A percentile compares a stretch with the other conserved stretches of the same genome.
Conservation (phyloP, 805 yeast species). For the Nakazawaea anatomiae region DNA sequence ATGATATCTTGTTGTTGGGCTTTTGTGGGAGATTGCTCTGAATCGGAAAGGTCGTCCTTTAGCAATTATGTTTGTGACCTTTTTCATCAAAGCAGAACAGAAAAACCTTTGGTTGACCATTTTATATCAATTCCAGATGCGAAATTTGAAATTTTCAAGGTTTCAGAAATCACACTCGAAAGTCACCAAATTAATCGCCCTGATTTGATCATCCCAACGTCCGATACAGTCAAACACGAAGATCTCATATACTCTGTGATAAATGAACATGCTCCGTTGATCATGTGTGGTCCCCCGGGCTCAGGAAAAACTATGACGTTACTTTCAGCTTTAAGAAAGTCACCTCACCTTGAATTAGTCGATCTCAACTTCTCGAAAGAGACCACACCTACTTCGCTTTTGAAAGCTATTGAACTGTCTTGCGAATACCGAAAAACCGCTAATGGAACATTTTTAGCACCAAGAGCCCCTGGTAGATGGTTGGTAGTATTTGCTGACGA, state of each 20-base stretch:
- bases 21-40: conserved; percentile 50
- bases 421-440: conserved; percentile 54
- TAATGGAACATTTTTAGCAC: conserved; percentile 49
- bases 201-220: conserved; percentile 67
- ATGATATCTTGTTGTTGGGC: conserved; percentile 52
- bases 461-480: conserved; percentile 58
- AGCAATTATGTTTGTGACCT: conserved; percentile 17
- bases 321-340: conserved; percentile 55
- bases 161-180: conserved; percentile 42
- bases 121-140: conserved; percentile 39
- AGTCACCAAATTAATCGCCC: conserved; percentile 56
- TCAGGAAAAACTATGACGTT: conserved; percentile 95
- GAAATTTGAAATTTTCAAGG: conserved; percentile 36
- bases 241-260: conserved; percentile 50
- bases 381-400: conserved; percentile 54
- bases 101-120: conserved; percentile 29
- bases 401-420: conserved; percentile 64
- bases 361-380: conserved; percentile 82
- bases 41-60: conserved; percentile 30
- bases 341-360: conserved; percentile 52
- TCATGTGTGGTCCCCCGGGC: conserved; percentile 95
- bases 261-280: conserved; percentile 49
- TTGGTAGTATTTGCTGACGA: conserved; percentile 89
- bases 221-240: conserved; percentile 71
- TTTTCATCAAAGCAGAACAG: conserved; percentile 11